phyloP scores from a whole-genome alignment of 371 early-diverging fungal genomes.

The Syncephalis fuscata region DNA sequence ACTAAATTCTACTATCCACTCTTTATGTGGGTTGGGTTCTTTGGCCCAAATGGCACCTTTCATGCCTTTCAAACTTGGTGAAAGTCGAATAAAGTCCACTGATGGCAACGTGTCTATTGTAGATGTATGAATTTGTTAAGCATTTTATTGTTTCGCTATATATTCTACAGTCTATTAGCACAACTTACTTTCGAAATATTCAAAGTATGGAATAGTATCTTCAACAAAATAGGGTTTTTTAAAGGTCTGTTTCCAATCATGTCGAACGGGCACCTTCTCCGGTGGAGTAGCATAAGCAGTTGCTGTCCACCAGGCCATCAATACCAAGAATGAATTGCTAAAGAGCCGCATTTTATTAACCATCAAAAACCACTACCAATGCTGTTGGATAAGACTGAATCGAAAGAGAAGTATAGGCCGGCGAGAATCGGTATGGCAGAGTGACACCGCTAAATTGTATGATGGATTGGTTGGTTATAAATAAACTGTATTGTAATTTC shows the following conservation, averaged over 20 bases:
- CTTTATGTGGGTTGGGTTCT: conserved; percentile 39
- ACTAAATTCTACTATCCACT: conserved; percentile 57
- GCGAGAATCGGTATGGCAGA: no score
- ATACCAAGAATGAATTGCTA: no score
- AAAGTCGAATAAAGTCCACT: conserved; percentile 43
- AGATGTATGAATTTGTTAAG: neutral
- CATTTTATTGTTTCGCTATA: neutral
- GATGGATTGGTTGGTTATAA: no score
- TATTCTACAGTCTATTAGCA: neutral
- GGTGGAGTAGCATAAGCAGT: no score
- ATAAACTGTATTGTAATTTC: no score
- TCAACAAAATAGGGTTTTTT: conserved; percentile 43
- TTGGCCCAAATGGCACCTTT: conserved; percentile 56
- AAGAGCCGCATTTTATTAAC: no score
- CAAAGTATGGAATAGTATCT: conserved; percentile 34
- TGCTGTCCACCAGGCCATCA: no score
- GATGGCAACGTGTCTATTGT: conserved; percentile 31
- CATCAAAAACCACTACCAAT: no score
- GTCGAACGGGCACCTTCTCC: conserved; percentile 2
- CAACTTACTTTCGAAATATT: conserved; percentile 24
- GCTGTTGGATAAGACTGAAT: no score
- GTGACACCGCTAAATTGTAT: no score
- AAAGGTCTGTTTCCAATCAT: conserved; percentile 46
- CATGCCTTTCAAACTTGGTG: conserved; percentile 41
- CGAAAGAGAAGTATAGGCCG: no score